phyloP scores from a whole-genome alignment of 2,329 filamentous ascomycete species.

The Ophiostoma himal-ulmi region DNA sequence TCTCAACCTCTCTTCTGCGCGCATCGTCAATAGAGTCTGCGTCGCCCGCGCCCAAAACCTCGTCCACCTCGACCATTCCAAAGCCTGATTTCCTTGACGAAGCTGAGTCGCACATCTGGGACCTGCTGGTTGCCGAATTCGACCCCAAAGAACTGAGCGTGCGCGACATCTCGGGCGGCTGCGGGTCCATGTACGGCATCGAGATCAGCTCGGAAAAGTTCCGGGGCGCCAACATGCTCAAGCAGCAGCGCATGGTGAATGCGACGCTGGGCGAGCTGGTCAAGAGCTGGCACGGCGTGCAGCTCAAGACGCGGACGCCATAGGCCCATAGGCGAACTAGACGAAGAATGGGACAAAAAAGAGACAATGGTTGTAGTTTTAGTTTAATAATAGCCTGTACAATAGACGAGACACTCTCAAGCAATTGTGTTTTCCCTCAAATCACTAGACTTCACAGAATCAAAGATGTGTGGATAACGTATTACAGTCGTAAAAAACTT shows the following conservation, averaged over 20 bases:
- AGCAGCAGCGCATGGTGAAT: constrained; percentile 80
- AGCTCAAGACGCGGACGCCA: constrained; percentile 63
- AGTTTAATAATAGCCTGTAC: background rate
- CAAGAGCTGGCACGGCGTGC: constrained; percentile 76
- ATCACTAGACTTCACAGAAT: background rate
- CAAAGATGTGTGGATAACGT: background rate
- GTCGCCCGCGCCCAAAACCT: background rate
- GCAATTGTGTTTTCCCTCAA: background rate
- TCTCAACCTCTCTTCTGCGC: background rate
- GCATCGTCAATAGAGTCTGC: background rate
- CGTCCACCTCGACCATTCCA: constrained; percentile 23
- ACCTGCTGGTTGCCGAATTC: constrained; percentile 46
- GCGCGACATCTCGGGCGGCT: constrained; percentile 76
- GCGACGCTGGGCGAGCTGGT: constrained; percentile 66
- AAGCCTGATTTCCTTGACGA: constrained; percentile 49
- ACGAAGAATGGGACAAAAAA: background rate
- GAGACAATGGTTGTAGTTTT: background rate
- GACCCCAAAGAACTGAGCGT: constrained; percentile 53
- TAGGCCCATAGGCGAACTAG: constrained; percentile 22
- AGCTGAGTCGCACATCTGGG: constrained; percentile 56
- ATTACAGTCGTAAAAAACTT: background rate
- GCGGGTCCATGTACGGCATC: constrained; percentile 82
- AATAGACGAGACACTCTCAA: constrained; percentile 7
- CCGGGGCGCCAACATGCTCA: constrained; percentile 63
- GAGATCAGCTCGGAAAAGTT: constrained; percentile 69